Evolutionary conservation across 805 yeast genomes (phyloP).

Genomic region (Yarrowia sp.): DNA sequence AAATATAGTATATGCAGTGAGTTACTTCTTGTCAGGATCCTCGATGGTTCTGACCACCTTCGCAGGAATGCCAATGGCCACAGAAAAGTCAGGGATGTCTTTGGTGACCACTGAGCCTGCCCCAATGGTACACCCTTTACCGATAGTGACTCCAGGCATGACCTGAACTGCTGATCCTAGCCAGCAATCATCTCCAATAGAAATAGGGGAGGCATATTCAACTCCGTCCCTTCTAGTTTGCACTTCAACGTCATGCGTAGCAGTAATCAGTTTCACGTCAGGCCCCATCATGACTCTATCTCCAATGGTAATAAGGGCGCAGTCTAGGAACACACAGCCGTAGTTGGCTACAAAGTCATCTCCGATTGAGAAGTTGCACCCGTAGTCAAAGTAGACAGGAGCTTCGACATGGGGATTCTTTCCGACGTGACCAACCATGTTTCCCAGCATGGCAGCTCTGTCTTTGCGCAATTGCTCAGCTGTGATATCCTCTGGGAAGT

Average conservation of each 20-base stretch:
- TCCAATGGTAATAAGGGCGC: slow-evolving; percentile 67
- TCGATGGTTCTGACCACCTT: slow-evolving; percentile 47
- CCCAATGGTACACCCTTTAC: slow-evolving; percentile 66
- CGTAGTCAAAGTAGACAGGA: slow-evolving; percentile 70
- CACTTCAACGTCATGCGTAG: slow-evolving; percentile 68
- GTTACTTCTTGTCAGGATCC: slow-evolving; percentile 5
- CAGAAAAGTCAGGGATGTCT: slow-evolving; percentile 61
- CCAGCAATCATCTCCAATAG: slow-evolving; percentile 73
- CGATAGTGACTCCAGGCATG: slow-evolving; percentile 71
- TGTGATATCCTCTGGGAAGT: slow-evolving; percentile 41
- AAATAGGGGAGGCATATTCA: slow-evolving; percentile 65
- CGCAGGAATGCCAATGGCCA: slow-evolving; percentile 72
- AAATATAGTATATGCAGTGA: not conserved
- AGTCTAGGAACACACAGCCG: slow-evolving; percentile 61
- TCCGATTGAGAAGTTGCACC: slow-evolving; percentile 65
- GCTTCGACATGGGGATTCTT: slow-evolving; percentile 58
- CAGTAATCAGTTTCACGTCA: slow-evolving; percentile 63
- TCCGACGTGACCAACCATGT: slow-evolving; percentile 60
- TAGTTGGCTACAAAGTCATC: slow-evolving; percentile 66
- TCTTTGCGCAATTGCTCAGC: slow-evolving; percentile 50
- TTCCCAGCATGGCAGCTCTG: slow-evolving; percentile 51
- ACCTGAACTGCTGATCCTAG: slow-evolving; percentile 63
- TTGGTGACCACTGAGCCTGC: slow-evolving; percentile 72
- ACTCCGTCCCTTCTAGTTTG: slow-evolving; percentile 53
- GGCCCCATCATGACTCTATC: slow-evolving; percentile 69